phyloP scores from a whole-genome alignment of 2,329 filamentous ascomycete genomes.

The Fusarium fujikuroi region DNA sequence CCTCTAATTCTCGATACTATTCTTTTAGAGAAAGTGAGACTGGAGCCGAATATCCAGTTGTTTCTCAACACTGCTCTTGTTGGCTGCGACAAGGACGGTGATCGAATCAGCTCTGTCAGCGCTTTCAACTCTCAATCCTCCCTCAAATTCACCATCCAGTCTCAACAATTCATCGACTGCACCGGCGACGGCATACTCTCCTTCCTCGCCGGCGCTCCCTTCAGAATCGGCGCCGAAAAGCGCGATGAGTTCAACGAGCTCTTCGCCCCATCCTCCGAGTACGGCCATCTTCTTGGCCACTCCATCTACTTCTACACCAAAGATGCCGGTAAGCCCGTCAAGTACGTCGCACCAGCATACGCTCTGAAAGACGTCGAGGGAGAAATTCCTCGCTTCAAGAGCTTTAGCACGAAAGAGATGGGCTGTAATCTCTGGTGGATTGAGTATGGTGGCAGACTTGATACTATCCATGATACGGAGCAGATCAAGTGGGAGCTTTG shows the following conservation, averaged over 20 bases:
- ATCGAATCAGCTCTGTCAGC: slow-evolving; percentile 1
- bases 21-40: slow-evolving; percentile 4
- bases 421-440: slow-evolving; percentile 23
- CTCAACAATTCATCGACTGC: slow-evolving; percentile 19
- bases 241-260: slow-evolving; percentile 13
- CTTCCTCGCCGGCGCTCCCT: slow-evolving; percentile 8
- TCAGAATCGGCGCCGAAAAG: slow-evolving; percentile 18
- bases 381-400: slow-evolving; percentile 17
- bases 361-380: slow-evolving; percentile 8
- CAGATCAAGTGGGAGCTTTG: slow-evolving; percentile 22
- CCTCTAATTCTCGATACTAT: slow-evolving; percentile 13
- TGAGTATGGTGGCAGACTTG: slow-evolving; percentile 19
- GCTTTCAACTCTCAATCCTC: slow-evolving; percentile 3
- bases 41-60: background rate
- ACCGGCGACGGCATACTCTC: slow-evolving; percentile 20
- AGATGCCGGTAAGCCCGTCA: slow-evolving; percentile 10
- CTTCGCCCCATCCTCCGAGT: slow-evolving; percentile 15
- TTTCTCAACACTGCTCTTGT: slow-evolving; percentile 1
- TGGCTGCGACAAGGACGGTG: background rate
- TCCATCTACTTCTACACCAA: slow-evolving; percentile 26
- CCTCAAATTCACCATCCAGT: slow-evolving; percentile 4
- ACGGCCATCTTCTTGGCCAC: slow-evolving; percentile 15
- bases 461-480: slow-evolving; percentile 17
- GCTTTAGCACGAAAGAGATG: slow-evolving; percentile 19
- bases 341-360: slow-evolving; percentile 7